Conservation (phyloP, 257 asterid genomes). For the Agastache rugosa region DNA sequence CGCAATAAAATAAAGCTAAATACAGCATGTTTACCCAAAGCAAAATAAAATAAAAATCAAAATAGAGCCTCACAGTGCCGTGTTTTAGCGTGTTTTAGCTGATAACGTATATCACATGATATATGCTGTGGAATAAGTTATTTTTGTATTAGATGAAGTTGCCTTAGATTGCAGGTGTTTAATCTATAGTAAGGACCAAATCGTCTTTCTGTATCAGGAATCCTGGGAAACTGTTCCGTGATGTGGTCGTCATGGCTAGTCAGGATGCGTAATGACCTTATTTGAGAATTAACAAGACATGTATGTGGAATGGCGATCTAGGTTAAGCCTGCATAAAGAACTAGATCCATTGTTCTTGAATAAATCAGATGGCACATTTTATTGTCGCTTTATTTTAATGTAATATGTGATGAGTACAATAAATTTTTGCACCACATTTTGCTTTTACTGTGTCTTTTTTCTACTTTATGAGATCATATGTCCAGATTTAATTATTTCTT, state of each 20-base stretch:
- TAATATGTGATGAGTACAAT: neutral
- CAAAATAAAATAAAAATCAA: neutral
- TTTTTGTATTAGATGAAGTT: neutral
- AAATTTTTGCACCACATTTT: neutral
- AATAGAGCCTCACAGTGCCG: neutral
- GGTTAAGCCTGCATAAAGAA: constrained; percentile 25
- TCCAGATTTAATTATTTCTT: constrained; percentile 20
- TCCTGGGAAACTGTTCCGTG: neutral
- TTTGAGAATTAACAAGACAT: neutral
- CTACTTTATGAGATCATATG: neutral
- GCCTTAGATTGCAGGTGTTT: neutral
- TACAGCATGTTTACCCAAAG: neutral
- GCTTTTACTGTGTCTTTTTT: constrained; percentile 6
- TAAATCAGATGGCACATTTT: constrained; percentile 5
- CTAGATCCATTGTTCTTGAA: neutral
- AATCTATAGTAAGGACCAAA: neutral
- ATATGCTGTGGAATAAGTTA: constrained; percentile 5
- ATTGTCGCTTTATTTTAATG: constrained; percentile 5
- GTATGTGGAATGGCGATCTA: constrained; percentile 6
- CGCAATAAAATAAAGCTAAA: neutral
- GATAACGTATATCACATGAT: neutral
- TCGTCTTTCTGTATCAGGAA: constrained; percentile 17
- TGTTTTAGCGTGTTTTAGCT: constrained; percentile 1
- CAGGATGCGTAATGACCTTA: constrained; percentile 17
- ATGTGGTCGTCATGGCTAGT: neutral